Base-by-base conservation (phyloP, 106 monocot species). In the Platanthera zijinensis region DNA sequence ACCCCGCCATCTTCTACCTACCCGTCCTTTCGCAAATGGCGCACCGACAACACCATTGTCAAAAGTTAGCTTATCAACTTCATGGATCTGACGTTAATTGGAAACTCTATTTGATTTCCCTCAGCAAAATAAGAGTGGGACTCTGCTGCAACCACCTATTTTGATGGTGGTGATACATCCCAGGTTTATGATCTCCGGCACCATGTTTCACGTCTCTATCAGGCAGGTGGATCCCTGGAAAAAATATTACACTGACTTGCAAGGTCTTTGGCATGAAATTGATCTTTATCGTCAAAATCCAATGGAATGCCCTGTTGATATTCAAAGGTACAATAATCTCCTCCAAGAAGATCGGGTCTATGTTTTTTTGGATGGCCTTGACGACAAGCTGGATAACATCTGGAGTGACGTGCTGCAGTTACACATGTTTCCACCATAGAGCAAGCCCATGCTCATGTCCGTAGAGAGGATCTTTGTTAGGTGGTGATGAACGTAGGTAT, bases 31-130 rank as follows among this genome's bases (percentile, higher is more conserved):
- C 52, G 5, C 19, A 69, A 22, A 48, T 82, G 76, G 69, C 17
- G 57, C 5, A 48, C 68, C 6, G 67, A 81, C 4, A 57, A 76
- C 50, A 10, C 69, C 13, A 75, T 76, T 45, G 81, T 76, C 5
- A 82, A 82, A 52, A 75, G 76, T 8, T 82, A 75, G 81, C 22
- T 82, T 3, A 57, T 75, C 6, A 75, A 75, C 39, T 75, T 54
- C 3, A 28, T 75, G 0, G 75, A 75, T 46, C 3, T 57, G 0
- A 8, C 9, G 2, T 8, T 75, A 0, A 75, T 75, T 8, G 13
- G 32, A 2, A 75, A 75, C 15, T 75, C 39, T 46, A 75, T 75
- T 25, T 12, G 57, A 5, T 75, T 57, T 45, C 22, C 10, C 3
- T 76, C 48, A 28, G 71, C 71, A 0, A 49, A n/a, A 15, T 48